A percentile compares a stretch with the other conserved stretches of the same genome.
Conservation (phyloP, 2,329 filamentous ascomycete genomes). For the Fusarium sp. region DNA sequence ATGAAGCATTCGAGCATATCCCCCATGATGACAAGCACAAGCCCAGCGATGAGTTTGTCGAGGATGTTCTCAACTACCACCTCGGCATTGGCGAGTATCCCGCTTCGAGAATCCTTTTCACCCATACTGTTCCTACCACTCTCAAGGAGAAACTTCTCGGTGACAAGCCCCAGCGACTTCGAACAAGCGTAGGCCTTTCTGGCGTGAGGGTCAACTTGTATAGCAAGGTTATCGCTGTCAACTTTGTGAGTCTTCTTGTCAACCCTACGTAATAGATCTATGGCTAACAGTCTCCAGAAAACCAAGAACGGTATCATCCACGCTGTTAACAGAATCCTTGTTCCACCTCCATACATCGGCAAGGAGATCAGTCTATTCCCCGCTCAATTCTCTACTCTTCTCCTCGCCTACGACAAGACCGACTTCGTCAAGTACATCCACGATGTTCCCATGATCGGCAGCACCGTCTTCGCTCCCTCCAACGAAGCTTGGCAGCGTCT, state of each 20-base stretch:
- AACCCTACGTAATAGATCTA: neutral
- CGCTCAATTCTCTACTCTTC: slow-evolving; percentile 80
- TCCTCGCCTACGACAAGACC: slow-evolving; percentile 80
- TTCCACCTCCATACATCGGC: slow-evolving; percentile 77
- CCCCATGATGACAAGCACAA: slow-evolving; percentile 63
- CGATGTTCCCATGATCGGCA: slow-evolving; percentile 67
- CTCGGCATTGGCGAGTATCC: slow-evolving; percentile 76
- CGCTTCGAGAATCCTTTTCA: slow-evolving; percentile 72
- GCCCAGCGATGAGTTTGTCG: slow-evolving; percentile 76
- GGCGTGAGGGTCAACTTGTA: slow-evolving; percentile 83
- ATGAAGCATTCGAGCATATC: slow-evolving; percentile 78
- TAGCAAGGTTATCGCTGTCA: slow-evolving; percentile 74
- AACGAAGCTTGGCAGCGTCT: slow-evolving; percentile 85
- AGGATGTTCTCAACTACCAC: slow-evolving; percentile 80
- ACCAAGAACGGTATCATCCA: slow-evolving; percentile 87
- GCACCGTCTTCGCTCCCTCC: slow-evolving; percentile 83
- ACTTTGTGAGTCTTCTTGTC: slow-evolving; percentile 68
- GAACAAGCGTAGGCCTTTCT: slow-evolving; percentile 70
- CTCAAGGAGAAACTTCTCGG: slow-evolving; percentile 71
- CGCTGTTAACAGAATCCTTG: slow-evolving; percentile 77
- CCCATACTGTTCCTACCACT: slow-evolving; percentile 80
- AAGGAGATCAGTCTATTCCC: slow-evolving; percentile 73
- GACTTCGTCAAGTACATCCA: slow-evolving; percentile 73
- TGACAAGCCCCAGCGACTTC: slow-evolving; percentile 77
- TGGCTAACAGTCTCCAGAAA: slow-evolving; percentile 57